Base-by-base conservation (phyloP, 768 basidiomycete species). In the Leccinum barrowsii region DNA sequence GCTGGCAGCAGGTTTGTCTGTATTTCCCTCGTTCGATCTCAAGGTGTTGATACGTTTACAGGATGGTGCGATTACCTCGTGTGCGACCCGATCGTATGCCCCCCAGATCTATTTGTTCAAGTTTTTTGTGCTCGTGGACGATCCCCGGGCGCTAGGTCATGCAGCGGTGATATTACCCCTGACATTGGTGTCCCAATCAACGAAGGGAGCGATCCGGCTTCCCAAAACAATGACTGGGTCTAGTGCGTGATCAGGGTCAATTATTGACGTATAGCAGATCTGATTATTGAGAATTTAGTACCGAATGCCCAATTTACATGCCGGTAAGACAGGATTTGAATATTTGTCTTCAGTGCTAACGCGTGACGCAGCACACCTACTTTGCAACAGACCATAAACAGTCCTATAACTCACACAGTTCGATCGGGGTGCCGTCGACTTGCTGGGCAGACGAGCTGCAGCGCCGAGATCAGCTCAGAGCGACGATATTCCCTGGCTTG, bases 331-430 rank as follows among this genome's bases (percentile, higher is more conserved):
- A 10, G 30, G 30, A 32, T 12, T 8, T 40, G 7, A 12, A 24
- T 30, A n/a, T 28, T 5, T 40, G 21, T 53, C 32, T 40, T n/a
- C 19, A 28, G 22, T 24, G 24, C 52, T 65, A 13, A 65, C 26
- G 24, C 13, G 12, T 47, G 44, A 19, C 19, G 22, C 56, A 80
- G 79, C 76, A 80, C 64, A 74, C 78, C 13, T 80, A 77, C 61
- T 80, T 82, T 56, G 78, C 75, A 32, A 78, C 79, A 6, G 81
- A 82, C 59, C 81, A 82, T 61, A 78, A 74, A 55, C 81, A 82
- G 60, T 75, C 78, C 5, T 79, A 69, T 64, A 62, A 70, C 22
- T 21, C 66, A 17, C 50, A 59, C 44, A 58, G 61, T 34, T 55
- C 61, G 24, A 7, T 50, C 63, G n/a, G 52, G n/a, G 44, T 21